Evolutionary conservation across 345 rosid genomes (phyloP), one percentile per base, ranked within the genome.

Genomic region (Ceriops zippeliana): DNA sequence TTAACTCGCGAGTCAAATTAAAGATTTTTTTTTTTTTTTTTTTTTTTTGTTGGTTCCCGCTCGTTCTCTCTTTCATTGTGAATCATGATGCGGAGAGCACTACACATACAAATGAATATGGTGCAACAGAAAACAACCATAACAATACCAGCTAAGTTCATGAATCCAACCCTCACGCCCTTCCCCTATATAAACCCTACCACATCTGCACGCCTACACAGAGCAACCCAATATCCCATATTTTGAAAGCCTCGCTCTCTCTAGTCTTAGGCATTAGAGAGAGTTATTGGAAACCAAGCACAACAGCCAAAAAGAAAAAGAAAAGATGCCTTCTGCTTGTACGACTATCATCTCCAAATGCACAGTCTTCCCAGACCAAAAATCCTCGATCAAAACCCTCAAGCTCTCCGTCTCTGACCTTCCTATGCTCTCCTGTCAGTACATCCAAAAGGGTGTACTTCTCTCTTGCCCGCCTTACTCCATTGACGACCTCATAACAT

Each of bases 361-460:
- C 82, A 84, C 79, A 0, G 70, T 91, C 16, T 71, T 59, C 73
- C 96, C 97, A 2, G 79, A 81, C 59, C 72, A 76, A 34, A 70
- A 61, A 35, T 78, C 96, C 73, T 47, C 80, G 42, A 42, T 68
- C 58, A 56, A 61, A 58, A 19, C 86, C 54, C 75, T 88, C 8
- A 84, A 81, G 75, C 96, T 95, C 74, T 90, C 96, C 9, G 98
- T 91, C 64, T 95, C 99, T 37, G 99, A 95, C 75, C 83, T 91
- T 51, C 97, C 96, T 24, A 95, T 95, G 99, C 93, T 95, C 62
- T 88, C 99, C 1, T 95, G 99, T 66, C 99, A 95, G 24, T 95
- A 95, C 80, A 95, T 95, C 73, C 99, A 95, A 35, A 95, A 95
- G 79, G 99, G 99, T 0, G 87, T 91, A 28, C 91, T 95, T 70